Conservation (phyloP, 352 stramenopile genomes). For the Phytophthora cryptogea region DNA sequence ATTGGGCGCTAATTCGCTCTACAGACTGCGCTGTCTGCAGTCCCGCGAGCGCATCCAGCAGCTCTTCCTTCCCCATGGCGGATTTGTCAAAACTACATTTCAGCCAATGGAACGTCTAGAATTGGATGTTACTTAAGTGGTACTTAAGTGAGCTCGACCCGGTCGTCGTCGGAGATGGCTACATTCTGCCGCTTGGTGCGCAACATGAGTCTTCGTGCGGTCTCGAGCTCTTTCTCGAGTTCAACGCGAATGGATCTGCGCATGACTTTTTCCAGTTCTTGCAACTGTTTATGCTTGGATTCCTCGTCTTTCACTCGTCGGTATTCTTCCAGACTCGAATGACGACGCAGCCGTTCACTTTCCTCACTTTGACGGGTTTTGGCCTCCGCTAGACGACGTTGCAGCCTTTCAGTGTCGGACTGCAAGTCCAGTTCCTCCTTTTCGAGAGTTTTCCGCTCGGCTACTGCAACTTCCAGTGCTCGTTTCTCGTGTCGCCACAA, state of each 20-base stretch:
- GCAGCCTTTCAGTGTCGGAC: conserved; percentile 37
- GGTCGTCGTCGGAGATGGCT: conserved; percentile 27
- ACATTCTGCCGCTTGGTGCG: conserved; percentile 36
- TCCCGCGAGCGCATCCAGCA: conserved; percentile 46
- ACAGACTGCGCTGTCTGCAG: conserved; percentile 31
- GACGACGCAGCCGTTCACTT: conserved; percentile 48
- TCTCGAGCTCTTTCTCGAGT: conserved; percentile 68
- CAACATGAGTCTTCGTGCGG: conserved; percentile 43
- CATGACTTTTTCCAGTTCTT: conserved; percentile 48
- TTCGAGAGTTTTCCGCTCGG: conserved; percentile 32
- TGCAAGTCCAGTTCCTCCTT: conserved; percentile 34
- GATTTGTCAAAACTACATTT: conserved; percentile 12
- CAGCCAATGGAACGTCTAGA: conserved; percentile 19
- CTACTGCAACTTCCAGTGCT: conserved; percentile 22
- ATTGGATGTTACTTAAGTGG: background rate
- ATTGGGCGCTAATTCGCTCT: conserved; percentile 17
- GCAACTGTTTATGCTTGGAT: conserved; percentile 36
- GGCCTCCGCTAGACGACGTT: conserved; percentile 27
- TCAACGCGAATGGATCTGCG: conserved; percentile 61
- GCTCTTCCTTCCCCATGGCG: conserved; percentile 50
- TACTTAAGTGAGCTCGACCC: conserved; percentile 30
- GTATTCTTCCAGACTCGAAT: conserved; percentile 48
- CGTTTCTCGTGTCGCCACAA: conserved; percentile 28
- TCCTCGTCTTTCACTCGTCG: conserved; percentile 59
- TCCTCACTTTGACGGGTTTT: conserved; percentile 39